Percentiles rank a stretch among this genome's conserved stretches.
These are phyloP conservation scores for Ceratobasidium sp. DNA, from an alignment of 1,284 basidiomycete species.

Conservation along the genomic window DNA sequence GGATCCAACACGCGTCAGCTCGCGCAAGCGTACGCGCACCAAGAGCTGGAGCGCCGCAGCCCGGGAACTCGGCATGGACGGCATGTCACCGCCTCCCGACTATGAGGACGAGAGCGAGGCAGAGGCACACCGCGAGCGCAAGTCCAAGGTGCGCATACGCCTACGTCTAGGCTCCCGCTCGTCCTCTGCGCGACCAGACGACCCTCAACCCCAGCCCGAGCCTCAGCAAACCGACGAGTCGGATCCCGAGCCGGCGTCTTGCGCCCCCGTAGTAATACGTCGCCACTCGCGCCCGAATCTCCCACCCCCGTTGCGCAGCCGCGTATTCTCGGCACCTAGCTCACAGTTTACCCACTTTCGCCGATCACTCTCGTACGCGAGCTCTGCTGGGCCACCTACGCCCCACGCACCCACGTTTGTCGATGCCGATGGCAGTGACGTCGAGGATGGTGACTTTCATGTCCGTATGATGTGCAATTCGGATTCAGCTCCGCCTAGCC, in stretches of 20 bases:
- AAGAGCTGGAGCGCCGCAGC: slow-evolving; percentile 43
- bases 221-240: slow-evolving; percentile 29
- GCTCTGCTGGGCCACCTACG: slow-evolving; percentile 6
- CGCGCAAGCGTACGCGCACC: slow-evolving; percentile 41
- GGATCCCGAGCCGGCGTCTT: slow-evolving; percentile 10
- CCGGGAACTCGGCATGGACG: slow-evolving; percentile 41
- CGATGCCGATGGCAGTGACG: slow-evolving; percentile 53
- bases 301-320: slow-evolving; percentile 4
- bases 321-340: slow-evolving; percentile 31
- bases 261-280: slow-evolving; percentile 4
- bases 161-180: slow-evolving; percentile 38
- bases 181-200: slow-evolving; percentile 28
- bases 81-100: slow-evolving; percentile 30
- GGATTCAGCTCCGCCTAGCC: slow-evolving; percentile 5
- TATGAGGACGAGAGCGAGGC: slow-evolving; percentile 39
- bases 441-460: slow-evolving; percentile 51
- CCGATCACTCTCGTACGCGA: slow-evolving; percentile 33
- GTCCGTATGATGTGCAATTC: slow-evolving; percentile 41
- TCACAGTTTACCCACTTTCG: slow-evolving; percentile 31
- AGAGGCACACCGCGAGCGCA: slow-evolving; percentile 21
- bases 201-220: slow-evolving; percentile 22
- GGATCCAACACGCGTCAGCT: slow-evolving; percentile 31
- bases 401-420: slow-evolving; percentile 52
- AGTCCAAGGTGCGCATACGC: slow-evolving; percentile 42
- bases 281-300: slow-evolving; percentile 8